Evolutionary conservation across 306 rosid genomes (phyloP).

Genomic region (Oxytropis ochrocephala): DNA sequence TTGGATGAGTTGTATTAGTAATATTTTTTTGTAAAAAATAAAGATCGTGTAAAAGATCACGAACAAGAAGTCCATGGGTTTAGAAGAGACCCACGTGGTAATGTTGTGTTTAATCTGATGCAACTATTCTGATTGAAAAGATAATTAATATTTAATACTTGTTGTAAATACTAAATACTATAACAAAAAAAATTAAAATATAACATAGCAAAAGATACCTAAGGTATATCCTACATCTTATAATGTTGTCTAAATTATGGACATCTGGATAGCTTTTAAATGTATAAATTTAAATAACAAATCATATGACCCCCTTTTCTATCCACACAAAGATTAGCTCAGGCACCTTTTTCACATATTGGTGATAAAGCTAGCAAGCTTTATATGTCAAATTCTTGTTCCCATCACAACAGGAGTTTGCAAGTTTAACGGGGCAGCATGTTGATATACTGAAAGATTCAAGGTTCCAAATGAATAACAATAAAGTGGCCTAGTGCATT

Average conservation of each 20-base stretch:
- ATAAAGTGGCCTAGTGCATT: constrained; percentile 1
- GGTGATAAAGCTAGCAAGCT: constrained; percentile 24
- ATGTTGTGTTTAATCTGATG: constrained; percentile 2
- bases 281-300: background rate
- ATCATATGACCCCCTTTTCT: background rate
- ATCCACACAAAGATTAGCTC: constrained; percentile 17
- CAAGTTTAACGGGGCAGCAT: constrained; percentile 16
- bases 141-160: background rate
- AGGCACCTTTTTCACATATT: constrained; percentile 19
- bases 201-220: background rate
- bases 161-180: background rate
- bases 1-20: background rate
- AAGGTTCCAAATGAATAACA: constrained; percentile 22
- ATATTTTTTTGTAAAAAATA: background rate
- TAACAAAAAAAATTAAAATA: background rate
- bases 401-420: constrained; percentile 27
- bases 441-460: constrained; percentile 25
- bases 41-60: background rate
- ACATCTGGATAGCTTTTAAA: background rate
- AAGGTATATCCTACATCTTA: background rate
- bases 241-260: background rate
- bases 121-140: background rate
- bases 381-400: constrained; percentile 18
- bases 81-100: background rate
- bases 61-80: background rate